Conservation (phyloP, 2,329 filamentous ascomycete species). For the Raffaelea ambrosiae region DNA sequence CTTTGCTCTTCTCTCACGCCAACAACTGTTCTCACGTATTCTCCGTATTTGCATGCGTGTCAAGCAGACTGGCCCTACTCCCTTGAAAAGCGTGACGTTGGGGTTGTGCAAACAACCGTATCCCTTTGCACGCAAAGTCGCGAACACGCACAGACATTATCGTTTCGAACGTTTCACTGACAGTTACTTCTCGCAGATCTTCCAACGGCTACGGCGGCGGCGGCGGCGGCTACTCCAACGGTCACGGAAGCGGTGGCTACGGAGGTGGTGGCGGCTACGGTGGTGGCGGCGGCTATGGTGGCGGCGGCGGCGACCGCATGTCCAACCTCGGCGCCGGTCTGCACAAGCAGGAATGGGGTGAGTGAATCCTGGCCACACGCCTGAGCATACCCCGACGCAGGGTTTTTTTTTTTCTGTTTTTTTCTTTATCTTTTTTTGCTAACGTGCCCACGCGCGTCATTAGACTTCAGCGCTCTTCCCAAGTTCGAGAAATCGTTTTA, state of each 20-base stretch:
- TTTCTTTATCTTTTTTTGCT: neutral
- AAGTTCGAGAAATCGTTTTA: slow-evolving; percentile 99
- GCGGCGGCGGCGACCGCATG: slow-evolving; percentile 86
- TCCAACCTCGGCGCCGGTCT: slow-evolving; percentile 78
- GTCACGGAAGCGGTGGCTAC: slow-evolving; percentile 26
- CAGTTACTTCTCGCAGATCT: slow-evolving; percentile 7
- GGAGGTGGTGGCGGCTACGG: slow-evolving; percentile 29
- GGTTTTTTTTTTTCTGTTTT: neutral
- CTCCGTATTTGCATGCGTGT: too few relatives aligned
- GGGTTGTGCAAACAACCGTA: too few relatives aligned
- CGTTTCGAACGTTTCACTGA: neutral
- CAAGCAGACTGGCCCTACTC: too few relatives aligned
- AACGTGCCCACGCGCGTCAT: neutral
- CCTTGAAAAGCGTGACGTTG: too few relatives aligned
- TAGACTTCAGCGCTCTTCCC: slow-evolving; percentile 69
- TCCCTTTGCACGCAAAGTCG: neutral
- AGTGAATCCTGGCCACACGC: too few relatives aligned
- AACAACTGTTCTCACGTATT: too few relatives aligned
- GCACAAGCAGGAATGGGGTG: slow-evolving; percentile 84
- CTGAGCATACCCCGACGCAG: too few relatives aligned
- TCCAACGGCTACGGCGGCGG: slow-evolving; percentile 28
- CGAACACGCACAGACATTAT: neutral
- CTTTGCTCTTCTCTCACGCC: too few relatives aligned
- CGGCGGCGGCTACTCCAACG: slow-evolving; percentile 25
- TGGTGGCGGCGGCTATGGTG: slow-evolving; percentile 32